Conservation (phyloP, 257 asterid species). For the Solanum etuberosum region DNA sequence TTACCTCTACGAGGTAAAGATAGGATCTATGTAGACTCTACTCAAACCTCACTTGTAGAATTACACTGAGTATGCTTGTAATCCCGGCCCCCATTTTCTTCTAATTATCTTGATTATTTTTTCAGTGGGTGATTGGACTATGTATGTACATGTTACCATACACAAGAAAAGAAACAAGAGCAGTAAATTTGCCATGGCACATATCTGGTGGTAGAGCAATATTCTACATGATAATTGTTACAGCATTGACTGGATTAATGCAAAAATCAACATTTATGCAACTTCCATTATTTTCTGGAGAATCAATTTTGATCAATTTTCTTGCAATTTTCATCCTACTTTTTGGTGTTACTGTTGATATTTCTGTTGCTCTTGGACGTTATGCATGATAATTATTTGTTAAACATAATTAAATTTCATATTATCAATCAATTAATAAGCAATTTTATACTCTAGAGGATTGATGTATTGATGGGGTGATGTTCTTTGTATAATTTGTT, state of each 20-base stretch:
- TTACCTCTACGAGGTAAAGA: neutral
- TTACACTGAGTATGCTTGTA: neutral
- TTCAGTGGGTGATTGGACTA: constrained; percentile 59
- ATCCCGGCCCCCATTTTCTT: neutral
- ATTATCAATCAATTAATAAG: neutral
- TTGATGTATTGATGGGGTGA: neutral
- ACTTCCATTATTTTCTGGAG: constrained; percentile 16
- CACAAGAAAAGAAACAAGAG: constrained; percentile 21
- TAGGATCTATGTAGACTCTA: rapidly evolving
- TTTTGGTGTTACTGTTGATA: constrained; percentile 54
- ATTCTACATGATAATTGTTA: constrained; percentile 51
- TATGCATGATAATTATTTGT: neutral
- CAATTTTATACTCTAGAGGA: neutral
- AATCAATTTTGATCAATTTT: constrained; percentile 41
- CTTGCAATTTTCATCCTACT: constrained; percentile 53
- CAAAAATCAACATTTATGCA: constrained; percentile 33
- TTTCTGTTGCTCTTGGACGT: constrained; percentile 52
- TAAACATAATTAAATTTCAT: neutral
- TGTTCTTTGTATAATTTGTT: neutral
- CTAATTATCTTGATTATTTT: neutral
- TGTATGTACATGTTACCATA: constrained; percentile 28
- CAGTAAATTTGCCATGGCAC: constrained; percentile 39
- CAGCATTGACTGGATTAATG: constrained; percentile 71
- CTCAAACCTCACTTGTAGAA: neutral
- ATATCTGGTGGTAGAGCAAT: constrained; percentile 42